phyloP scores from a whole-genome alignment of 2,329 filamentous ascomycete species.

The Aspergillus fischeri region DNA sequence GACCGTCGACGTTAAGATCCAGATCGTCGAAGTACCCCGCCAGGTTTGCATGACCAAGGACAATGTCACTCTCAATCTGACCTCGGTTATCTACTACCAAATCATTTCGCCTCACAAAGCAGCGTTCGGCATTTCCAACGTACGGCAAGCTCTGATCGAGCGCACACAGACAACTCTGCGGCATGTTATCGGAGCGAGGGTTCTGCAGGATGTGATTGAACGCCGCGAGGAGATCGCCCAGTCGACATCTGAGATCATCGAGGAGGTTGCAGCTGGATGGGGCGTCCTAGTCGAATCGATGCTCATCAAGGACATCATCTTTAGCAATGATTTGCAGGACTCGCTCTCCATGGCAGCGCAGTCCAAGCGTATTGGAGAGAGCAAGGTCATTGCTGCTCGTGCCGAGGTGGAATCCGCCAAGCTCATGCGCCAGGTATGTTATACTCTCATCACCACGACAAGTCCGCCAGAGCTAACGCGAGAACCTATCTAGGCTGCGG shows the following conservation, averaged over 20 bases:
- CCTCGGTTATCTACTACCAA: conserved; percentile 98
- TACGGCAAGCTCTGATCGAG: conserved; percentile 93
- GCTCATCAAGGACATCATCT: conserved; percentile 99
- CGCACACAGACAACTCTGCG: conserved; percentile 96
- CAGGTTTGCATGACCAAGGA: conserved; percentile 99
- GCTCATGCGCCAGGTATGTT: conserved; percentile 61
- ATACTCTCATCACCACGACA: neutral
- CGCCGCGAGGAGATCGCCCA: conserved; percentile 94
- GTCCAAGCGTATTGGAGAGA: conserved; percentile 96
- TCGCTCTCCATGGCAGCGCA: conserved; percentile 97
- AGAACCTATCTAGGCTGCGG: conserved; percentile 58
- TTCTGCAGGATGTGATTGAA: conserved; percentile 97
- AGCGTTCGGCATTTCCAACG: conserved; percentile 91
- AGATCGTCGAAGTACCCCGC: conserved; percentile 91
- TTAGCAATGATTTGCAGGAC: conserved; percentile 92
- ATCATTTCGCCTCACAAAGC: conserved; percentile 93
- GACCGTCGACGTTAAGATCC: conserved; percentile 97
- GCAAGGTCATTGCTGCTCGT: conserved; percentile 95
- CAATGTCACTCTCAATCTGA: conserved; percentile 90
- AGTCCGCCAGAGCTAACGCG: neutral
- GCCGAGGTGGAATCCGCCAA: conserved; percentile 96
- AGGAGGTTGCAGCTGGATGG: conserved; percentile 90
- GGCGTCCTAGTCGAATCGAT: conserved; percentile 96
- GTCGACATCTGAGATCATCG: conserved; percentile 94
- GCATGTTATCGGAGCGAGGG: conserved; percentile 91